Evolutionary conservation across 345 rosid species (phyloP).

Genomic region (Linum usitatissimum): DNA sequence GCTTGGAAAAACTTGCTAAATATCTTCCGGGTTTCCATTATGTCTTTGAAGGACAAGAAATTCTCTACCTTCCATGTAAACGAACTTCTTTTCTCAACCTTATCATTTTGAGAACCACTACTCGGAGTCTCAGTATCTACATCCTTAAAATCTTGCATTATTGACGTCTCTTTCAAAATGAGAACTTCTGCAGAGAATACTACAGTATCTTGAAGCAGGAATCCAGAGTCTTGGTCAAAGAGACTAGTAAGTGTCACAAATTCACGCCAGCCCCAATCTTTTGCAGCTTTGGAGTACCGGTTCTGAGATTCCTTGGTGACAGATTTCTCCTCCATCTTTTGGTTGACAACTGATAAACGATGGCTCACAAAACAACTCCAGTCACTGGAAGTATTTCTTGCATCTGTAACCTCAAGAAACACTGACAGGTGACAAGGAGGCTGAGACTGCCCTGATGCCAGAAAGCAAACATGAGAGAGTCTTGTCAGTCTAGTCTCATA

Average conservation of each 20-base stretch:
- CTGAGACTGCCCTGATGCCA: conserved; percentile 99
- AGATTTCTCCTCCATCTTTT: conserved; percentile 81
- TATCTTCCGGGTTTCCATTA: conserved; percentile 97
- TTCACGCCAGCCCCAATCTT: conserved; percentile 99
- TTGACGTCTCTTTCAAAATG: conserved; percentile 89
- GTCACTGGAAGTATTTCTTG: conserved; percentile 74
- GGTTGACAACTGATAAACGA: conserved; percentile 88
- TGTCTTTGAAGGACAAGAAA: conserved; percentile 91
- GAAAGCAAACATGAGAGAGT: conserved; percentile 30
- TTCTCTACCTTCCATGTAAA: conserved; percentile 99
- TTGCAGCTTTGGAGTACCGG: conserved; percentile 98
- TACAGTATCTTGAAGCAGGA: conserved; percentile 92
- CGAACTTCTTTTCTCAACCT: conserved; percentile 59
- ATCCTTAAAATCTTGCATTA: conserved; percentile 54
- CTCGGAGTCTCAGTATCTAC: conserved; percentile 40
- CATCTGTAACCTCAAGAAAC: conserved; percentile 98
- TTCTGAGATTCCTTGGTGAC: conserved; percentile 98
- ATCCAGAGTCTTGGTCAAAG: conserved; percentile 98
- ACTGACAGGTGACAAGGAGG: conserved; percentile 99
- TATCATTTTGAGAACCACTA: conserved; percentile 40
- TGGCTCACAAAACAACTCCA: conserved; percentile 99
- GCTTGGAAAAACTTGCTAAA: conserved; percentile 99
- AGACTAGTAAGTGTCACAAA: conserved; percentile 95
- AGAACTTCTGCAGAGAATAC: conserved; percentile 98
- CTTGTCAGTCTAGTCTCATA: conserved; percentile 29